Conservation (phyloP, 495 filamentous ascomycete genomes). For the Hyaloscypha hepaticicola region DNA sequence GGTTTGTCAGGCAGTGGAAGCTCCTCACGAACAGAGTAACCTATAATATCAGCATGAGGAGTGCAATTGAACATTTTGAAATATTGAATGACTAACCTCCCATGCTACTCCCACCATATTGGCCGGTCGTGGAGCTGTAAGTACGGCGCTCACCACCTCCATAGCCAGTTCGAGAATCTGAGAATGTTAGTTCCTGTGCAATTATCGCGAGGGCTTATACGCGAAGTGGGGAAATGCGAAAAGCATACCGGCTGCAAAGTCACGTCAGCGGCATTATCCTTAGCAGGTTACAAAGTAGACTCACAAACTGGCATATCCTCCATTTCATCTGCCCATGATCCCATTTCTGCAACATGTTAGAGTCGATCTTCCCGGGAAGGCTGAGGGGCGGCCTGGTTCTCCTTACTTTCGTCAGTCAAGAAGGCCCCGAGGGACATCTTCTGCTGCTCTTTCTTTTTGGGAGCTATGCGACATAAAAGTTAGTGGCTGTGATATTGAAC, state of each 20-base stretch:
- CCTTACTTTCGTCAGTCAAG: slow-evolving; percentile 79
- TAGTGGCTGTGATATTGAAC: slow-evolving; percentile 32
- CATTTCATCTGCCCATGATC: slow-evolving; percentile 98
- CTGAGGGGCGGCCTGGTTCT: slow-evolving; percentile 7
- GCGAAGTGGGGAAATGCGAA: neutral
- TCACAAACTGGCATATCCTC: slow-evolving; percentile 50
- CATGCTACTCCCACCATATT: slow-evolving; percentile 25
- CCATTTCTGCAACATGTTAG: slow-evolving; percentile 63
- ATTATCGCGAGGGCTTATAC: neutral
- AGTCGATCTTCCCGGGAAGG: slow-evolving; percentile 16
- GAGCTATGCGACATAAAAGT: slow-evolving; percentile 58
- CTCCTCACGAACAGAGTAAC: slow-evolving; percentile 72
- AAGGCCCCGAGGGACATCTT: slow-evolving; percentile 95
- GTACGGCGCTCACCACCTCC: slow-evolving; percentile 29
- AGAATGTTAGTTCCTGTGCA: slow-evolving; percentile 13
- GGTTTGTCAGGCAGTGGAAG: slow-evolving; percentile 87
- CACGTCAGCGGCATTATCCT: slow-evolving; percentile 16
- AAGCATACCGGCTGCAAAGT: slow-evolving; percentile 25
- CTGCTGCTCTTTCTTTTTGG: slow-evolving; percentile 77
- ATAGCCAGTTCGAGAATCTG: slow-evolving; percentile 32
- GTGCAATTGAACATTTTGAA: neutral
- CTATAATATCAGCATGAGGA: slow-evolving; percentile 34
- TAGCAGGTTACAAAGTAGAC: neutral
- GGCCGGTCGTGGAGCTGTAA: slow-evolving; percentile 31
- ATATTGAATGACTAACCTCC: slow-evolving; percentile 25